Evolutionary conservation across 768 basidiomycete genomes (phyloP), one percentile per base, ranked within the genome.

Genomic region (Amyloporia xantha): DNA sequence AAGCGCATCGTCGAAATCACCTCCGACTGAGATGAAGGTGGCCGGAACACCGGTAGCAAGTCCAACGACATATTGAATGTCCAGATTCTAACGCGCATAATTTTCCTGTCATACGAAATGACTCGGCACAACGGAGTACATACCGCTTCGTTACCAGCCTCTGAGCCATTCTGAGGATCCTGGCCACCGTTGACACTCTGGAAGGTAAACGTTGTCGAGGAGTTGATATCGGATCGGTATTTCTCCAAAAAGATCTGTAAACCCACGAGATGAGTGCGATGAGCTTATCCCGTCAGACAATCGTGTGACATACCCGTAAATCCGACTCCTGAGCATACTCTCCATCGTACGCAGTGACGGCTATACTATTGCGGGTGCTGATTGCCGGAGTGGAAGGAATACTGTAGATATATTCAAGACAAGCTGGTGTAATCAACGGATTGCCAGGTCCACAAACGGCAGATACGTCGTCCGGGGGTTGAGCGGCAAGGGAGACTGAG

Each of bases 61-160:
- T 11, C 67, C 67, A 38, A 69, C 49, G 11, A 67, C 66, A 47
- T 66, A 68, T 38, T 71, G 64, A 13, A 54, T 55, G 27, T 62
- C 59, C 11, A 60, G 43, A 38, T 53, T 57, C 58, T 59, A n/a
- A n/a, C n/a, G 40, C 28, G 28, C 23, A 25, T 24, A 21, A 37
- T 10, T 7, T 24, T 15, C 38, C 24, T 17, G 15, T 13, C 15
- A 28, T 44, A 19, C 11, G 10, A 17, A 30, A 20, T n/a, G 12
- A n/a, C 12, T 20, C 20, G 4, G 3, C n/a, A 17, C 23, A 35
- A 28, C 19, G 10, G 9, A 24, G n/a, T 27, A 53, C 44, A 81
- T 49, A 81, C 73, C 3, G 84, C 85, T 59, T 89, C 86, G 4
- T 48, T 52, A 1, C 84, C 83, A 20, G 83, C 78, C 19, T 66